These are phyloP conservation scores for Paramecium pentaurelia DNA, from an alignment of 73 alveolate species.

Conservation along the genomic window DNA sequence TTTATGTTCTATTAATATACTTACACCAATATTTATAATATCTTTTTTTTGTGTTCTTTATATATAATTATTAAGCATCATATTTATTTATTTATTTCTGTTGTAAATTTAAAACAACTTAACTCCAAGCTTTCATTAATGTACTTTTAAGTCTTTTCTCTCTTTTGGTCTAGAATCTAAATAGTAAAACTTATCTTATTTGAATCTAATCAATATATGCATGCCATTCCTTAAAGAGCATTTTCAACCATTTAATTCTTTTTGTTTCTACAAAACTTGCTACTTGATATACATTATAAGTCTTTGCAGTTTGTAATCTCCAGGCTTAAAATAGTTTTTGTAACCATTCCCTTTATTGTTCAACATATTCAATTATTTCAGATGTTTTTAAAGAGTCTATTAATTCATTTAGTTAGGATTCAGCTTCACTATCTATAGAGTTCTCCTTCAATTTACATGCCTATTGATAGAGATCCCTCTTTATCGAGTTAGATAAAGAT, in stretches of 20 bases:
- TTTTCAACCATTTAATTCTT: neutral
- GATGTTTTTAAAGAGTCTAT: conserved; percentile 15
- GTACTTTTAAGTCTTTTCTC: neutral
- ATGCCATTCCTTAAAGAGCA: neutral
- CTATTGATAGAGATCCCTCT: neutral
- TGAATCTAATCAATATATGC: neutral
- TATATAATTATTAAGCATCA: neutral
- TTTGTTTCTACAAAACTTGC: neutral
- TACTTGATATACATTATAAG: neutral
- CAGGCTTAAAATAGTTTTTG: neutral
- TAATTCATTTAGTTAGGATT: neutral
- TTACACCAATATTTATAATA: neutral
- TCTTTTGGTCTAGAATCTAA: neutral
- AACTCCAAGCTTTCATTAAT: neutral
- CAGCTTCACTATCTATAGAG: neutral
- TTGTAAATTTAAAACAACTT: neutral
- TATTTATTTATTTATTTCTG: neutral
- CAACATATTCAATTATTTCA: conserved; percentile 70
- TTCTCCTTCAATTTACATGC: neutral
- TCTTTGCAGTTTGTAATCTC: neutral
- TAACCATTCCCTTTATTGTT: neutral
- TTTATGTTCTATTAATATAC: neutral
- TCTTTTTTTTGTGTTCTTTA: neutral
- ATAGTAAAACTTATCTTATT: neutral
- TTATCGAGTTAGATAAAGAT: neutral